phyloP scores from a whole-genome alignment of 1,284 basidiomycete species.

The Mixia osmundae region DNA sequence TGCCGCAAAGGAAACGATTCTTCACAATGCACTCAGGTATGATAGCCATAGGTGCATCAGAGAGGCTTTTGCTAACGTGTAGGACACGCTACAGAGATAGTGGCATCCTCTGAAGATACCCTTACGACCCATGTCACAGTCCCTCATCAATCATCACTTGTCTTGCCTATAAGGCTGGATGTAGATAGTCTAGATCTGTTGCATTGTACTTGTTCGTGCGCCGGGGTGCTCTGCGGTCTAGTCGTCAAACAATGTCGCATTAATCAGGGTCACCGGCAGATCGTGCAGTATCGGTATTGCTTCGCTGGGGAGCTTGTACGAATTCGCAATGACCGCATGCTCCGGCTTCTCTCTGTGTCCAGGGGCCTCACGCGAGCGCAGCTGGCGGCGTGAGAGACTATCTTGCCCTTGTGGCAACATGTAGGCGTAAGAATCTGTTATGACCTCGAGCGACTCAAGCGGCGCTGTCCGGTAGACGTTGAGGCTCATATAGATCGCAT shows the following conservation, averaged over 20 bases:
- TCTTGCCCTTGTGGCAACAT: neutral
- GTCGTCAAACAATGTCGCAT: constrained; percentile 13
- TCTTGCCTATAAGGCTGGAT: no score
- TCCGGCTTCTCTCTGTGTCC: neutral
- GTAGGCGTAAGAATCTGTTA: constrained; percentile 7
- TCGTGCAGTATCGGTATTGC: constrained; percentile 15
- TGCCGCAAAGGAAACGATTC: constrained; percentile 90
- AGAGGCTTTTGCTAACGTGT: neutral
- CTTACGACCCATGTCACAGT: neutral
- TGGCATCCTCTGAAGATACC: constrained; percentile 1
- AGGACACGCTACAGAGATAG: neutral
- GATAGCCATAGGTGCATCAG: neutral
- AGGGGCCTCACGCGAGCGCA: neutral
- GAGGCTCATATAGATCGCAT: constrained; percentile 14
- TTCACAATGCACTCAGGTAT: constrained; percentile 54
- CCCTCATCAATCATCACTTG: neutral
- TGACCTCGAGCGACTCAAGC: constrained; percentile 5
- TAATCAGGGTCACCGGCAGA: constrained; percentile 12
- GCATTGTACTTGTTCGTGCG: no score
- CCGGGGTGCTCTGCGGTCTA: no score
- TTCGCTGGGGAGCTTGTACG: neutral
- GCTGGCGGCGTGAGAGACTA: neutral
- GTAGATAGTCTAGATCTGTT: no score
- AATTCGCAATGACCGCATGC: constrained; percentile 1
- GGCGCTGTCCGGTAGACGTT: constrained; percentile 15